These are phyloP conservation scores for Septoria linicola DNA, from an alignment of 2,329 filamentous ascomycete species.

Conservation along the genomic window DNA sequence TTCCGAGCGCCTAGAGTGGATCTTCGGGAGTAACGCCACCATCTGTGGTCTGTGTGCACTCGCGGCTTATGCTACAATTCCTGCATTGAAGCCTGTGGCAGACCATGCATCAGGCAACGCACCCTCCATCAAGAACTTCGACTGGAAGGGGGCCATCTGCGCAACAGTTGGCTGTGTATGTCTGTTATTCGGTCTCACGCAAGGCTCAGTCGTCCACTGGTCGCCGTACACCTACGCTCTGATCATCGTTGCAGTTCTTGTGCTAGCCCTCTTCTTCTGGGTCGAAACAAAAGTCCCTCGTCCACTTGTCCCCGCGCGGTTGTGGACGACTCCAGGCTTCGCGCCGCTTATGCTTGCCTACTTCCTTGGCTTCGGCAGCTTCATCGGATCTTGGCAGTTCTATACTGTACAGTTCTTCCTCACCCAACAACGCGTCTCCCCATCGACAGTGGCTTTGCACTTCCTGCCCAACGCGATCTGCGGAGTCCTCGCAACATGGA, in stretches of 20 bases:
- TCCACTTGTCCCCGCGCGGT: conserved; percentile 38
- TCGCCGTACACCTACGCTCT: conserved; percentile 40
- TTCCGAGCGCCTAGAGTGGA: conserved; percentile 43
- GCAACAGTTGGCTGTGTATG: conserved; percentile 37
- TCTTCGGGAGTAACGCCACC: conserved; percentile 47
- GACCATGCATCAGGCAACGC: conserved; percentile 29
- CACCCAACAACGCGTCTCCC: conserved; percentile 41
- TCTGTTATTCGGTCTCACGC: conserved; percentile 40
- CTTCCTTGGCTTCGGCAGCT: conserved; percentile 43
- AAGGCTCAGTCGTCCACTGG: conserved; percentile 39
- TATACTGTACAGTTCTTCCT: conserved; percentile 44
- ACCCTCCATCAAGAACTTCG: conserved; percentile 30
- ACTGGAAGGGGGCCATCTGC: conserved; percentile 36
- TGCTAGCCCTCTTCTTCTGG: conserved; percentile 38
- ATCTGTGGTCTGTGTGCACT: conserved; percentile 40
- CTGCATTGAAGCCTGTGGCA: conserved; percentile 38
- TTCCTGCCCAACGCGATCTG: conserved; percentile 48
- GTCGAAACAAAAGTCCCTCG: conserved; percentile 36
- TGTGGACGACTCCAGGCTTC: conserved; percentile 48
- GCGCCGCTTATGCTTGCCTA: conserved; percentile 46
- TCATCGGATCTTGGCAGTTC: conserved; percentile 35
- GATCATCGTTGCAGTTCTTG: conserved; percentile 36
- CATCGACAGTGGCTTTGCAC: conserved; percentile 47
- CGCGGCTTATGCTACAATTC: conserved; percentile 44
- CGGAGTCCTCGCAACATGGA: conserved; percentile 47